Conservation (phyloP, 2,329 filamentous ascomycete species). For the Coniochaeta prunicola region DNA sequence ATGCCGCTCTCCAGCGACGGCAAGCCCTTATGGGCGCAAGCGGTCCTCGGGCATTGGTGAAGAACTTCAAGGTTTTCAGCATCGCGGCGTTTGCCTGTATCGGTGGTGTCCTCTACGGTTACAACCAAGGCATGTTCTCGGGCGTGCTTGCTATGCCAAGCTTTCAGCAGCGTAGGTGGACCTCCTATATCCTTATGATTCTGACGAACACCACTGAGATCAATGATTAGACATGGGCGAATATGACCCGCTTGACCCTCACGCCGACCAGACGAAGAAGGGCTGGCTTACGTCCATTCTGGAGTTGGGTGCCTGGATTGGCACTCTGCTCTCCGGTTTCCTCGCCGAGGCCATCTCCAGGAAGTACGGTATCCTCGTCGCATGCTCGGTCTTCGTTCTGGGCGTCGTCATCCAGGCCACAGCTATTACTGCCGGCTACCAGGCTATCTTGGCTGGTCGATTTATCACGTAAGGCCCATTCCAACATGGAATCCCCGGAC, state of each 20-base stretch:
- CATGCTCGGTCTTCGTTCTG: slow-evolving; percentile 59
- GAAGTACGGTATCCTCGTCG: slow-evolving; percentile 63
- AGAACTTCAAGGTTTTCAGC: slow-evolving; percentile 54
- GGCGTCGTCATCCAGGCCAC: slow-evolving; percentile 64
- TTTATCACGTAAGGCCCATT: slow-evolving; percentile 52
- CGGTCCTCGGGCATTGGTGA: slow-evolving; percentile 45
- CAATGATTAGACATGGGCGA: slow-evolving; percentile 43
- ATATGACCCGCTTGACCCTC: slow-evolving; percentile 37
- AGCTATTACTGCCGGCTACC: slow-evolving; percentile 46
- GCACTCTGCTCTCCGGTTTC: slow-evolving; percentile 61
- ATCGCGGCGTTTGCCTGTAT: slow-evolving; percentile 57
- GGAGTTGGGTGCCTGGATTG: slow-evolving; percentile 72
- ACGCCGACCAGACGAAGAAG: slow-evolving; percentile 43
- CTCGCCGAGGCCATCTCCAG: slow-evolving; percentile 63
- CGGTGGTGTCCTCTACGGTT: slow-evolving; percentile 58
- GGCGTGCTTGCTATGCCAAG: slow-evolving; percentile 55
- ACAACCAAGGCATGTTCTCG: slow-evolving; percentile 73
- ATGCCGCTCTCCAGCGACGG: slow-evolving; percentile 44
- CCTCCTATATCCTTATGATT: neutral
- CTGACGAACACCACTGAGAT: neutral
- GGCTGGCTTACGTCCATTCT: slow-evolving; percentile 61
- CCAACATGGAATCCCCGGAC: neutral
- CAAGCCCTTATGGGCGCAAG: slow-evolving; percentile 46
- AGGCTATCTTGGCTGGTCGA: slow-evolving; percentile 60
- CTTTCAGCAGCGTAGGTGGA: slow-evolving; percentile 40